A percentile compares a stretch with the other conserved stretches of the same genome.
Conservation (phyloP, 768 basidiomycete species). For the Rhizopogon roseolus region DNA sequence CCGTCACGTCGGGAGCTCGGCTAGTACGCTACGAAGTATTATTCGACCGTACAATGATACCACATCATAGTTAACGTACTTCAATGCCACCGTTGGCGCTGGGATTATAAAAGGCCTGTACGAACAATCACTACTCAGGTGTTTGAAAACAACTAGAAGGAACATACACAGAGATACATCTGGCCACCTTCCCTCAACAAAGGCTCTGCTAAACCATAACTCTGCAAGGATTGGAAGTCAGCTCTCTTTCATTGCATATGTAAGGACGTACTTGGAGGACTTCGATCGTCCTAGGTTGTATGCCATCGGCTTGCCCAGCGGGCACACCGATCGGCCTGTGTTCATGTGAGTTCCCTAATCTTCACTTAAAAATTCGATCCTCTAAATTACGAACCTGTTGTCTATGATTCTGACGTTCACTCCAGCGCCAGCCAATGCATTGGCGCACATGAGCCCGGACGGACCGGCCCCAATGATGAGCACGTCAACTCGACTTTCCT, state of each 20-base stretch:
- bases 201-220: slow-evolving; percentile 70
- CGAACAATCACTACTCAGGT: not conserved
- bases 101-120: slow-evolving; percentile 74
- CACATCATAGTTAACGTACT: slow-evolving; percentile 26
- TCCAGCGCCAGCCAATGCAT: slow-evolving; percentile 42
- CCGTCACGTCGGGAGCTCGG: slow-evolving; percentile 56
- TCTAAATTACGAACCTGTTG: slow-evolving; percentile 28
- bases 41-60: not conserved
- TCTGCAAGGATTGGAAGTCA: slow-evolving; percentile 34
- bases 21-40: slow-evolving; percentile 45
- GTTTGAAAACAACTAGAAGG: not conserved
- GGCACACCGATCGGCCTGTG: slow-evolving; percentile 35
- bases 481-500: slow-evolving; percentile 37
- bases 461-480: slow-evolving; percentile 48
- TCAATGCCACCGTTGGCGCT: slow-evolving; percentile 54
- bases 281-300: slow-evolving; percentile 51
- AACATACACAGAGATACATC: slow-evolving; percentile 61
- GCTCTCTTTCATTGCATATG: not conserved
- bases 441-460: slow-evolving; percentile 64
- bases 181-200: slow-evolving; percentile 62
- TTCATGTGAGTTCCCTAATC: not conserved
- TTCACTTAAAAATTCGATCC: too few species aligned
- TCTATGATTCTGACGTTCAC: slow-evolving; percentile 45
- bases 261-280: slow-evolving; percentile 40
- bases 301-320: slow-evolving; percentile 52